Conservation (phyloP, 805 yeast species). For the Candida michaelii region DNA sequence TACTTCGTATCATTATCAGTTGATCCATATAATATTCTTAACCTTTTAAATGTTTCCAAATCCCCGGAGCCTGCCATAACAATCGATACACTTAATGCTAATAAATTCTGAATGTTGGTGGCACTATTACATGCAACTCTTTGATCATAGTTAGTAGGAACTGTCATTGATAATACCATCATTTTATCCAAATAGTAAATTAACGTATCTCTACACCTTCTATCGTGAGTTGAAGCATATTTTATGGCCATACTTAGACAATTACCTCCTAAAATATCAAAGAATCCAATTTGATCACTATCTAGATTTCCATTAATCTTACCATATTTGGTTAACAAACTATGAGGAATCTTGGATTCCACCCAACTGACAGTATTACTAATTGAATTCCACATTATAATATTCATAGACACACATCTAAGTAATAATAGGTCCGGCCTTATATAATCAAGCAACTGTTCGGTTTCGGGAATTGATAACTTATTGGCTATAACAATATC, state of each 20-base stretch:
- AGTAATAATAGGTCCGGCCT: slow-evolving; percentile 77
- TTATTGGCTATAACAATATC: slow-evolving; percentile 60
- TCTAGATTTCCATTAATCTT: slow-evolving; percentile 24
- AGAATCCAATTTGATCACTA: slow-evolving; percentile 61
- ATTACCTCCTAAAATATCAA: slow-evolving; percentile 70
- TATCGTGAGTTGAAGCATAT: slow-evolving; percentile 68
- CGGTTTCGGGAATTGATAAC: slow-evolving; percentile 58
- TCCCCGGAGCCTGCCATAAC: slow-evolving; percentile 94
- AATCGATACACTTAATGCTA: slow-evolving; percentile 65
- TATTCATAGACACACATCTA: slow-evolving; percentile 58
- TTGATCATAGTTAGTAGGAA: slow-evolving; percentile 55
- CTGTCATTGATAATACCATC: slow-evolving; percentile 41
- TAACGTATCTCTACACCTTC: slow-evolving; percentile 53
- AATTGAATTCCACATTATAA: slow-evolving; percentile 74
- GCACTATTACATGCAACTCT: slow-evolving; percentile 55
- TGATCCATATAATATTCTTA: slow-evolving; percentile 66
- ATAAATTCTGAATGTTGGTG: slow-evolving; percentile 52
- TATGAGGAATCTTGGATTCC: slow-evolving; percentile 51
- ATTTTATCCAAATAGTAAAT: slow-evolving; percentile 54
- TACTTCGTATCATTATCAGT: slow-evolving; percentile 48
- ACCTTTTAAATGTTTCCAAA: slow-evolving; percentile 67
- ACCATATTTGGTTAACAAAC: slow-evolving; percentile 32
- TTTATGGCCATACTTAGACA: slow-evolving; percentile 73
- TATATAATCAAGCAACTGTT: slow-evolving; percentile 61
- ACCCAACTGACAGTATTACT: slow-evolving; percentile 55